Conservation (phyloP, 495 filamentous ascomycete genomes). For the Aspergillus conjunctus region DNA sequence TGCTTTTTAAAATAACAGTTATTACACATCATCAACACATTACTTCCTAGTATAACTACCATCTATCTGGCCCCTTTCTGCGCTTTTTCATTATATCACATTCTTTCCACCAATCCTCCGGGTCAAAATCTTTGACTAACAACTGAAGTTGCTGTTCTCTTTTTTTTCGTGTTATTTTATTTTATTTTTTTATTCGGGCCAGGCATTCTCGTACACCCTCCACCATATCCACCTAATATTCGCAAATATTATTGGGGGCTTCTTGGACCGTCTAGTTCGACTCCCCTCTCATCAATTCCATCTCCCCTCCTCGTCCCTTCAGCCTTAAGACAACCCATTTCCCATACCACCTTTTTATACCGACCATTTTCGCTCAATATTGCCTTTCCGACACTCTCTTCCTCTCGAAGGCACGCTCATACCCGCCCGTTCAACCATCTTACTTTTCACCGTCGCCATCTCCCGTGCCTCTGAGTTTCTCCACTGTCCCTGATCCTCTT, state of each 20-base stretch:
- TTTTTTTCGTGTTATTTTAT: slow-evolving; percentile 8
- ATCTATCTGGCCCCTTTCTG: slow-evolving; percentile 32
- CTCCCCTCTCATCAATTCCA: slow-evolving; percentile 14
- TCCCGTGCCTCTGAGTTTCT: background rate
- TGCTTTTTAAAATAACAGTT: slow-evolving; percentile 12
- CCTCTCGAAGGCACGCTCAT: background rate
- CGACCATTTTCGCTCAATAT: background rate
- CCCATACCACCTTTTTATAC: background rate
- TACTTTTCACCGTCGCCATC: background rate
- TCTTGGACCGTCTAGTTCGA: slow-evolving; percentile 19
- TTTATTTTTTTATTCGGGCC: slow-evolving; percentile 24
- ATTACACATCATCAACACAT: slow-evolving; percentile 22
- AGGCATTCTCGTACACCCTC: slow-evolving; percentile 14
- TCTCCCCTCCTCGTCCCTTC: slow-evolving; percentile 26
- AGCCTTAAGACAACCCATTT: background rate
- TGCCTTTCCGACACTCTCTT: background rate
- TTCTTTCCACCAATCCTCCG: slow-evolving; percentile 31
- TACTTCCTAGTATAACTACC: slow-evolving; percentile 5
- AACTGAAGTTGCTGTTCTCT: slow-evolving; percentile 6
- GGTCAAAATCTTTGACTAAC: slow-evolving; percentile 14
- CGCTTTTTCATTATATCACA: slow-evolving; percentile 27
- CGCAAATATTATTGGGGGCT: slow-evolving; percentile 25
- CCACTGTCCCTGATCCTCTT: background rate
- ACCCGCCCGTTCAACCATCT: background rate
- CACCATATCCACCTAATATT: slow-evolving; percentile 16